A percentile compares a stretch with the other conserved stretches of the same genome.
phyloP scores from a whole-genome alignment of 2,329 filamentous ascomycete genomes.

The Aspergillus persii region DNA sequence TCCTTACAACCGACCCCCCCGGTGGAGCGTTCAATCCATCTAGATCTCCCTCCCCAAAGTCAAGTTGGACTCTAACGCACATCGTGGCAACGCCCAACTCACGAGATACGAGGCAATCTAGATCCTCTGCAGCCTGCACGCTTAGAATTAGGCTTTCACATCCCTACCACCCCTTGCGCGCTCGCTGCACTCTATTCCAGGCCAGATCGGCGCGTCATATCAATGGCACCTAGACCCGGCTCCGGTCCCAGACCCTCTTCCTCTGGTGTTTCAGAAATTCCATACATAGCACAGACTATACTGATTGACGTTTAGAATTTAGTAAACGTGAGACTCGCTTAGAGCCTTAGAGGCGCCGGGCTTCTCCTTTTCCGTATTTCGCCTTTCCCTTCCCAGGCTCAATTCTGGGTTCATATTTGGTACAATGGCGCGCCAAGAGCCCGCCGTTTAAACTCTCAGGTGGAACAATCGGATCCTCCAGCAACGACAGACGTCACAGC shows the following conservation, averaged over 20 bases:
- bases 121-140: background rate
- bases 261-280: background rate
- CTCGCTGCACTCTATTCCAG: background rate
- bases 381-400: too few species aligned
- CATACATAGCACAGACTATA: background rate
- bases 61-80: background rate
- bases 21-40: background rate
- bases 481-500: background rate
- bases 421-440: background rate
- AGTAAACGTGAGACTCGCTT: background rate
- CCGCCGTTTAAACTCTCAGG: background rate
- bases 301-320: background rate
- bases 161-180: too few species aligned
- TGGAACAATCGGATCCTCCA: background rate
- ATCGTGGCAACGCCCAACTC: background rate
- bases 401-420: background rate
- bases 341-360: background rate
- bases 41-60: background rate
- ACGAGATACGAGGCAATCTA: background rate
- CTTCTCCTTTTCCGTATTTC: too few species aligned
- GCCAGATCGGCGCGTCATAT: background rate
- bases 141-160: background rate
- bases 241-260: background rate
- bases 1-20: background rate
- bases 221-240: background rate